Evolutionary conservation across 805 yeast species (phyloP).

Genomic region (Hemisphaericaspora nanyangensis): DNA sequence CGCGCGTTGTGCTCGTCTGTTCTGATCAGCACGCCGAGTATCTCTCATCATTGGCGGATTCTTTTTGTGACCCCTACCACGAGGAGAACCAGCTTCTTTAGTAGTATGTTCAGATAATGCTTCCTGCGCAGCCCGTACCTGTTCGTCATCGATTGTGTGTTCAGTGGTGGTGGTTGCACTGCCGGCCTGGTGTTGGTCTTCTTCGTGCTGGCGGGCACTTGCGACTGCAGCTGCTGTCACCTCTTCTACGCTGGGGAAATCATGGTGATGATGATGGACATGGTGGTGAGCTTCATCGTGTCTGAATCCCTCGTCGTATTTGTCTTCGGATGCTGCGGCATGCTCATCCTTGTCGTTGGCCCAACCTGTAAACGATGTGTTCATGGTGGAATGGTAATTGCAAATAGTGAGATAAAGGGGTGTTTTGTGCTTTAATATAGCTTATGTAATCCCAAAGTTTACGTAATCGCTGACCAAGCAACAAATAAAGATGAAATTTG

Average conservation of each 20-base stretch:
- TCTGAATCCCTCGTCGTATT: conserved; percentile 30
- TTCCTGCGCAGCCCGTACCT: conserved; percentile 7
- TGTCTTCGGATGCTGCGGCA: conserved; percentile 16
- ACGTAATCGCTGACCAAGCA: conserved; percentile 15
- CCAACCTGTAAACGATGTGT: conserved; percentile 21
- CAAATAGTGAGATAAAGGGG: neutral
- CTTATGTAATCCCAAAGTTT: conserved; percentile 4
- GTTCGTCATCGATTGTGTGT: conserved; percentile 5
- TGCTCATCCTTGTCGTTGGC: conserved; percentile 18
- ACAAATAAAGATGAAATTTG: neutral
- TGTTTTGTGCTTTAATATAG: conserved; percentile 1
- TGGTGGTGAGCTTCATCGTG: conserved; percentile 19
- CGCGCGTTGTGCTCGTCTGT: conserved; percentile 88
- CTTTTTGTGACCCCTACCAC: neutral
- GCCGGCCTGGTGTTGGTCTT: neutral
- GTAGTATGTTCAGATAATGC: neutral
- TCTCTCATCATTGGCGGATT: conserved; percentile 35
- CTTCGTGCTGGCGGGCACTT: conserved; percentile 1
- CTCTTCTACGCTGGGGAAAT: conserved; percentile 21
- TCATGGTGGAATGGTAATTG: conserved; percentile 12
- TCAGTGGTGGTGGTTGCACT: neutral
- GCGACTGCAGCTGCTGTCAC: conserved; percentile 22
- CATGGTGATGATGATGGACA: conserved; percentile 10
- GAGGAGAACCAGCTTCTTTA: neutral
- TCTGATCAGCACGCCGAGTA: conserved; percentile 87